Evolutionary conservation across 148 eudicot species (phyloP).

Genomic region (Chenopodium album): DNA sequence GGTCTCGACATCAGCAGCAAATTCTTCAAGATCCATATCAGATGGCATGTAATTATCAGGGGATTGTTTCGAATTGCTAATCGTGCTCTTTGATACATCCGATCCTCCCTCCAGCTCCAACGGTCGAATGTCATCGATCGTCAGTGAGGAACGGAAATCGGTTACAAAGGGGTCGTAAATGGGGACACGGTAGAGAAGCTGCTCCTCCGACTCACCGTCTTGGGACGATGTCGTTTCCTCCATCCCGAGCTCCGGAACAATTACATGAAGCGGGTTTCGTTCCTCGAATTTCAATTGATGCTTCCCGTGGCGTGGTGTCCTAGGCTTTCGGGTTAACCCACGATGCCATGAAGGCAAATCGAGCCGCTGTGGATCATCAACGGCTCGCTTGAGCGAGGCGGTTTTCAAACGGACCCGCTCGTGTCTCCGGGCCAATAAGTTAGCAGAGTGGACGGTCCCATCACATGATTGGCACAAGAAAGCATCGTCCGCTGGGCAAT

Average conservation of each 20-base stretch:
- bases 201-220: constrained; percentile 60
- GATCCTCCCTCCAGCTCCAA: background rate
- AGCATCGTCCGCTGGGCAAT: constrained; percentile 80
- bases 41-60: constrained; percentile 48
- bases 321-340: constrained; percentile 56
- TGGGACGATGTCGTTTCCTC: constrained; percentile 45
- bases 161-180: constrained; percentile 53
- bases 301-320: constrained; percentile 69
- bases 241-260: constrained; percentile 60
- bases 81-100: constrained; percentile 10
- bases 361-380: background rate
- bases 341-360: constrained; percentile 61
- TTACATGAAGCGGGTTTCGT: constrained; percentile 27
- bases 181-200: constrained; percentile 72
- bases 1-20: constrained; percentile 82
- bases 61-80: constrained; percentile 13
- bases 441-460: constrained; percentile 67
- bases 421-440: constrained; percentile 70
- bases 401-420: constrained; percentile 74
- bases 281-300: constrained; percentile 23
- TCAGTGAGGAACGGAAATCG: constrained; percentile 36
- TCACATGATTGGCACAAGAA: constrained; percentile 83
- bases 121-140: background rate
- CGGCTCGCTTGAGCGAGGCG: constrained; percentile 37
- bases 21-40: constrained; percentile 66